Evolutionary conservation across 1,284 basidiomycete genomes (phyloP).

Genomic region (Cutaneotrichosporon cutaneum): DNA sequence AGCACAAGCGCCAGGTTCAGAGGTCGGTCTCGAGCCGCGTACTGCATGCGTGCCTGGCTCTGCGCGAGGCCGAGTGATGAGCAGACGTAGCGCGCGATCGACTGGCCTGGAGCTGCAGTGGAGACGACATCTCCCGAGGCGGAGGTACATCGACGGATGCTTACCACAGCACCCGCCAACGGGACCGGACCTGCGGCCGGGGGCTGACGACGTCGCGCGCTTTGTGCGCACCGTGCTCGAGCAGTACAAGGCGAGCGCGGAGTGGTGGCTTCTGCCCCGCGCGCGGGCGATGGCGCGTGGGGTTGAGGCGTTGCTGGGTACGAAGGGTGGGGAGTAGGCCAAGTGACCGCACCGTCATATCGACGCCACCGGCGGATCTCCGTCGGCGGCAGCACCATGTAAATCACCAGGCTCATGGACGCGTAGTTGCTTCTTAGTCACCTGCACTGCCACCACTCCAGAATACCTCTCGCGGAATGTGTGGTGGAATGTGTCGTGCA

Average conservation of each 20-base stretch:
- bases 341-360: not conserved
- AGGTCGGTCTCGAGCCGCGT: too few species aligned
- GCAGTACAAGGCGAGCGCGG: conserved; percentile 28
- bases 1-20: too few species aligned
- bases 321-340: not conserved
- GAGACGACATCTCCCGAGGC: too few species aligned
- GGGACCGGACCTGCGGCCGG: conserved; percentile 24
- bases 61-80: too few species aligned
- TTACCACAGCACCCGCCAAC: conserved; percentile 33
- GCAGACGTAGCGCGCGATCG: not conserved
- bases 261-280: conserved; percentile 33
- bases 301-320: conserved; percentile 26
- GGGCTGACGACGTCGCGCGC: conserved; percentile 22
- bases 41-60: too few species aligned
- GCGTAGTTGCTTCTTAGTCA: not conserved
- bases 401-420: too few species aligned
- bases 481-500: not conserved
- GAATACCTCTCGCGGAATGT: not conserved
- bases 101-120: not conserved
- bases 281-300: conserved; percentile 26
- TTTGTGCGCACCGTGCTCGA: conserved; percentile 31
- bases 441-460: not conserved
- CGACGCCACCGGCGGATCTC: not conserved
- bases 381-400: not conserved
- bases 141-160: too few species aligned